A percentile compares a stretch with the other conserved stretches of the same genome.
phyloP scores from a whole-genome alignment of 2,329 filamentous ascomycete genomes.

The Aspergillus sp. region DNA sequence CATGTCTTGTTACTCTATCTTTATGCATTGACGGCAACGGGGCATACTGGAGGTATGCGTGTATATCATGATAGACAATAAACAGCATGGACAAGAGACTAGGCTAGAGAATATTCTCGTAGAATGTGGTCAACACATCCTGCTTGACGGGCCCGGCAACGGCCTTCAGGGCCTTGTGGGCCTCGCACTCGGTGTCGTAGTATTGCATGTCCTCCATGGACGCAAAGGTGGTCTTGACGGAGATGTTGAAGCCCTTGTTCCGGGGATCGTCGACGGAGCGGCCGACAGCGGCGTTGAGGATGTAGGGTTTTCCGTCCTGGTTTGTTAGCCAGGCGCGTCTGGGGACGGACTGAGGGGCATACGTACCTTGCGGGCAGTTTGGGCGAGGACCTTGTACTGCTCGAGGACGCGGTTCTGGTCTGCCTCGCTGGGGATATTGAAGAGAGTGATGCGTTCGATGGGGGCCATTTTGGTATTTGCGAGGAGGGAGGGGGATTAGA shows the following conservation, averaged over 20 bases:
- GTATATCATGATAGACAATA: conserved; percentile 15
- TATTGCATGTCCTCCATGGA: conserved; percentile 59
- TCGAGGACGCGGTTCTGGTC: conserved; percentile 37
- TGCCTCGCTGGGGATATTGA: conserved; percentile 42
- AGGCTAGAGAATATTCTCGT: conserved; percentile 26
- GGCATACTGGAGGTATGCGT: no score
- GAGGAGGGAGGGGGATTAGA: conserved; percentile 1
- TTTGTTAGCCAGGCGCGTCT: neutral
- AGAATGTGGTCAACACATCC: conserved; percentile 30
- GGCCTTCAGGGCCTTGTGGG: conserved; percentile 42
- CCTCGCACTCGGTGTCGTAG: conserved; percentile 54
- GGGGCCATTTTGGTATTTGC: conserved; percentile 21
- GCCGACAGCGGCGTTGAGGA: conserved; percentile 50
- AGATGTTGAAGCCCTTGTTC: conserved; percentile 56
- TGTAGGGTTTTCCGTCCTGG: conserved; percentile 63
- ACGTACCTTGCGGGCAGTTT: conserved; percentile 37
- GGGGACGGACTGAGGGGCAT: neutral
- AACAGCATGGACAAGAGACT: neutral
- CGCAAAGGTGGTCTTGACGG: conserved; percentile 54
- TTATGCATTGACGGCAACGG: no score
- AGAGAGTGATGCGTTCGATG: conserved; percentile 45
- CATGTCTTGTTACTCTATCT: no score
- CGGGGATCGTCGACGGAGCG: conserved; percentile 49
- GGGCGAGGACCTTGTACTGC: conserved; percentile 35
- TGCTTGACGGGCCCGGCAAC: conserved; percentile 22